A percentile compares a stretch with the other conserved stretches of the same genome.
phyloP scores from a whole-genome alignment of 495 filamentous ascomycete genomes.

The Durotheca rogersii region DNA sequence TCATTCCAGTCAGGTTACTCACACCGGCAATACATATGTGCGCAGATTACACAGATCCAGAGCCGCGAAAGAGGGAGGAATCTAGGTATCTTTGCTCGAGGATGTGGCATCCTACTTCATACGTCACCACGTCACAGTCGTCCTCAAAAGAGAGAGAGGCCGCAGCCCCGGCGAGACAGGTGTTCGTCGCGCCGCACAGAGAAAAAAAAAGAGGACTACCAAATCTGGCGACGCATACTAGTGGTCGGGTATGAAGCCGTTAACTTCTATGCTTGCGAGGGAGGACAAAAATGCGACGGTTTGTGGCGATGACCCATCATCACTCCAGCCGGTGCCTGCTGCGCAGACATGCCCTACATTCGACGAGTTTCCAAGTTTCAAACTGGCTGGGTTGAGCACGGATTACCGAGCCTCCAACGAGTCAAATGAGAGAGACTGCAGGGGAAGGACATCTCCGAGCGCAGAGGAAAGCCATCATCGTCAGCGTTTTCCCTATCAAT shows the following conservation, averaged over 20 bases:
- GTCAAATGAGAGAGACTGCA: neutral
- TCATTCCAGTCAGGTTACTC: no score
- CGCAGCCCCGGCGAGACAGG: slow-evolving; percentile 3
- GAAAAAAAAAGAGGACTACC: slow-evolving; percentile 1
- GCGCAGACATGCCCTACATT: no score
- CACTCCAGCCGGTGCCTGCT: no score
- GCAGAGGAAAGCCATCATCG: slow-evolving; percentile 4
- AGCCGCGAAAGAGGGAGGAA: no score
- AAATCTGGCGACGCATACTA: neutral
- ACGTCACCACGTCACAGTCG: slow-evolving; percentile 4
- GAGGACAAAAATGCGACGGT: neutral
- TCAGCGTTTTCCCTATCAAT: slow-evolving; percentile 12
- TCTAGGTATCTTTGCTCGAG: no score
- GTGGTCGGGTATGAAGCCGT: neutral
- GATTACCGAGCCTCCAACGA: neutral
- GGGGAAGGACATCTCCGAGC: neutral
- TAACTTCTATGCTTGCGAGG: neutral
- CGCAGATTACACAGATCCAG: no score
- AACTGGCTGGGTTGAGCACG: neutral
- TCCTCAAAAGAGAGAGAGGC: slow-evolving; percentile 15
- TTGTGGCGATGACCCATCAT: slow-evolving; percentile 2
- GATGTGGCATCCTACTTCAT: no score
- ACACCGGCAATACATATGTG: neutral
- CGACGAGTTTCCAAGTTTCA: neutral
- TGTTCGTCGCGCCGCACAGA: slow-evolving; percentile 11